Conservation (phyloP, 1,284 basidiomycete genomes). For the Somion occarium region DNA sequence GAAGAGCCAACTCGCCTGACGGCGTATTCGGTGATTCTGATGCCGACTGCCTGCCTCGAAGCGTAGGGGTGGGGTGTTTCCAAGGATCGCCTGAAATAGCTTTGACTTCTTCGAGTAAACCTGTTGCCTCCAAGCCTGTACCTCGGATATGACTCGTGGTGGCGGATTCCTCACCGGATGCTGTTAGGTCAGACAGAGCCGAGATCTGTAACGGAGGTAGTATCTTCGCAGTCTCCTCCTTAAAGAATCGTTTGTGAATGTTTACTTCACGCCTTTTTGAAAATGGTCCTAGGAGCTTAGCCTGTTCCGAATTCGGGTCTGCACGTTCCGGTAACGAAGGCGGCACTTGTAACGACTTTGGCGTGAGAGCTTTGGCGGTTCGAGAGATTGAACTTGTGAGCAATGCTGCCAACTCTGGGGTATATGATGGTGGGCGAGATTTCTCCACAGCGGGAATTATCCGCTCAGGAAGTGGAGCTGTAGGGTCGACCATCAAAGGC, state of each 20-base stretch:
- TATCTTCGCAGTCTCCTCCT: constrained; percentile 47
- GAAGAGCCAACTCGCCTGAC: background rate
- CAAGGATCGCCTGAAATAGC: constrained; percentile 34
- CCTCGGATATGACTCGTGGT: constrained; percentile 24
- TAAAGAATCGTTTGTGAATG: constrained; percentile 64
- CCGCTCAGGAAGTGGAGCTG: constrained; percentile 32
- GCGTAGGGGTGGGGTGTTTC: constrained; percentile 6
- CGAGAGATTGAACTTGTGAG: constrained; percentile 50
- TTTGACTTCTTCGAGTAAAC: constrained; percentile 44
- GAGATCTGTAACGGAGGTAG: constrained; percentile 52
- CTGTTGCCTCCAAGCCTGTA: constrained; percentile 40
- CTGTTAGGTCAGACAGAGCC: background rate
- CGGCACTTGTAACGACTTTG: constrained; percentile 40
- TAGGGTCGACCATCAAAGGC: constrained; percentile 50
- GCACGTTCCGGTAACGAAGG: constrained; percentile 53
- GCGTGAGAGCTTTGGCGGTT: constrained; percentile 36
- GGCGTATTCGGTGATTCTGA: background rate
- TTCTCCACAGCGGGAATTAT: constrained; percentile 49
- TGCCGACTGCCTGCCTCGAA: background rate
- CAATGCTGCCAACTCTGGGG: constrained; percentile 55
- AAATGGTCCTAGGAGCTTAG: constrained; percentile 54
- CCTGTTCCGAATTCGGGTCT: constrained; percentile 54
- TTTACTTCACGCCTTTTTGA: constrained; percentile 72
- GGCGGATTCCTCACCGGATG: constrained; percentile 9
- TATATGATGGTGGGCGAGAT: constrained; percentile 60